phyloP scores from a whole-genome alignment of 441 rosid genomes.

The Pelargonium myrrhifolium region DNA sequence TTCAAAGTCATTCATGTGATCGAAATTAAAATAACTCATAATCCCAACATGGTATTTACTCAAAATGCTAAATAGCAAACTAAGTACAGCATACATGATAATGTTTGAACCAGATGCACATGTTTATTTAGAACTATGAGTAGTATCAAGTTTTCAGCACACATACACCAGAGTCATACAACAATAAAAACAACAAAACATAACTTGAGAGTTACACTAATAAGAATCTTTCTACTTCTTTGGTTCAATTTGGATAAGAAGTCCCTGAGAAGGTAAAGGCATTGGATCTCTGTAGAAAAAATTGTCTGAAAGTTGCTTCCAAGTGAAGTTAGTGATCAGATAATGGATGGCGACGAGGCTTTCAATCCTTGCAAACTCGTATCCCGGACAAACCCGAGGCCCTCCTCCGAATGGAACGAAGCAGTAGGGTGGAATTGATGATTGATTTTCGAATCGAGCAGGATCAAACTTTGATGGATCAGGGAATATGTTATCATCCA shows the following conservation, averaged over 20 bases:
- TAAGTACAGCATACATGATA: no score
- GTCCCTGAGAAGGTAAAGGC: constrained; percentile 16
- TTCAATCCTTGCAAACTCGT: constrained; percentile 45
- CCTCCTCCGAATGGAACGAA: constrained; percentile 45
- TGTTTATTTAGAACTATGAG: no score
- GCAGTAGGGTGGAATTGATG: constrained; percentile 36
- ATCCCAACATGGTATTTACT: no score
- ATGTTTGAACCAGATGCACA: no score
- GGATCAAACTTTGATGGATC: constrained; percentile 45
- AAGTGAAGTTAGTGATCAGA: constrained; percentile 10
- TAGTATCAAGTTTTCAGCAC: no score
- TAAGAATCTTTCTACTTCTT: background rate
- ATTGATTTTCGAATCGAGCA: constrained; percentile 36
- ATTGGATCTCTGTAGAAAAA: constrained; percentile 7
- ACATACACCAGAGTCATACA: no score
- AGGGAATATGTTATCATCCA: constrained; percentile 37
- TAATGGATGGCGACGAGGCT: constrained; percentile 19
- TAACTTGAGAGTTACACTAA: no score
- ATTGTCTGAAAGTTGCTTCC: constrained; percentile 1
- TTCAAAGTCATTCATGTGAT: no score
- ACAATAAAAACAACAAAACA: no score
- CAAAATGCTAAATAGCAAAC: no score
- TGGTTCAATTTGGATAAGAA: background rate
- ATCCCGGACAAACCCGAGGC: constrained; percentile 48
- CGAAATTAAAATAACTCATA: no score